Evolutionary conservation across 768 basidiomycete species (phyloP).

Genomic region (Leccinum disarticulatum): DNA sequence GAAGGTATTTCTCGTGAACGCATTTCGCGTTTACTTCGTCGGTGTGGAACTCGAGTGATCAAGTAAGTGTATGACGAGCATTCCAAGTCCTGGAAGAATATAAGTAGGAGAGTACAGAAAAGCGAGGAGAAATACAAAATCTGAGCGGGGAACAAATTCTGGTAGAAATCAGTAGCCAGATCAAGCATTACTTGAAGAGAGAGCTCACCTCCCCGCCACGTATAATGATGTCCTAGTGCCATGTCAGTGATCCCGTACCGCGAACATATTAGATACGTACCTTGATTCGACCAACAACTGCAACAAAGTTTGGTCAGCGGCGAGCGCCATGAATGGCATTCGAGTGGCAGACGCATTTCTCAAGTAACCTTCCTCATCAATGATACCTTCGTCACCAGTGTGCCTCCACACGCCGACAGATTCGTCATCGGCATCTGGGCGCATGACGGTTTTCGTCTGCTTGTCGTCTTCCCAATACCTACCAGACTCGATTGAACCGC

Average conservation of each 20-base stretch:
- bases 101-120: too few species aligned
- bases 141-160: conserved; percentile 84
- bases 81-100: too few species aligned
- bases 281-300: conserved; percentile 81
- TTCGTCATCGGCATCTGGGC: conserved; percentile 44
- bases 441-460: conserved; percentile 63
- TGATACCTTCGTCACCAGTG: conserved; percentile 77
- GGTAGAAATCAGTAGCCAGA: background rate
- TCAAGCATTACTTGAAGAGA: background rate
- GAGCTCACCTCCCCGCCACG: conserved; percentile 73
- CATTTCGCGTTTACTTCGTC: too few species aligned
- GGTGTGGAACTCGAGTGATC: too few species aligned
- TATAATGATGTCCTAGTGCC: too few species aligned
- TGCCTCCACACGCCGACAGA: conserved; percentile 82
- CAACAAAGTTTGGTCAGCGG: background rate
- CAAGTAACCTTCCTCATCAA: conserved; percentile 82
- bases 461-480: conserved; percentile 79
- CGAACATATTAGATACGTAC: conserved; percentile 32
- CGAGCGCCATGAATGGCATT: conserved; percentile 23
- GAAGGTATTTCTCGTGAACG: too few species aligned
- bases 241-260: too few species aligned
- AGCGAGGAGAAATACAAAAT: conserved; percentile 35
- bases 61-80: too few species aligned
- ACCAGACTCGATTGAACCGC: conserved; percentile 4
- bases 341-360: conserved; percentile 46